These are phyloP conservation scores for Isochrysis galbana DNA, from an alignment of 78 protist species.

Conservation along the genomic window DNA sequence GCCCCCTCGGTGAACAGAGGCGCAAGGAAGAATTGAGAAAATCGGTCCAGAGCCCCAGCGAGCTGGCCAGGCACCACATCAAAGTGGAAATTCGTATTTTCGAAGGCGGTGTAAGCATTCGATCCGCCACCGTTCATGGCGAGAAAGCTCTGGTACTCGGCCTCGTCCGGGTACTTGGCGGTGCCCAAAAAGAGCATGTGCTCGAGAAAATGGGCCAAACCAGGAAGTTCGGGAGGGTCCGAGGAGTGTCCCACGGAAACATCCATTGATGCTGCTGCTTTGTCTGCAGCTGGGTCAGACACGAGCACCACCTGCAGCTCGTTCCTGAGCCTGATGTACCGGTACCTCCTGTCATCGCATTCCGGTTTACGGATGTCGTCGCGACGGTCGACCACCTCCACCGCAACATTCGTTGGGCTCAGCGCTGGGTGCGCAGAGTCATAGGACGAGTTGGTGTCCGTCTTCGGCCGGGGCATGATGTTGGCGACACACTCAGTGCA, in stretches of 20 bases:
- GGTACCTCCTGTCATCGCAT: background rate
- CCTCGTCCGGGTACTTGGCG: conserved; percentile 65
- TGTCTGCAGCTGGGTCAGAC: conserved; percentile 19
- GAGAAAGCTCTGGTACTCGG: conserved; percentile 55
- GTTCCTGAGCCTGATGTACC: background rate
- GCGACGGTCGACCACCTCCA: background rate
- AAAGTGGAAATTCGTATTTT: conserved; percentile 64
- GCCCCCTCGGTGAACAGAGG: conserved; percentile 24
- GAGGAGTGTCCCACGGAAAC: conserved; percentile 3
- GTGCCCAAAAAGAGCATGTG: conserved; percentile 85
- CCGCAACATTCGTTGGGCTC: too few species aligned
- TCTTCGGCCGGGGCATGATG: background rate
- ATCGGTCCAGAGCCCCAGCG: background rate
- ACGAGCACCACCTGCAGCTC: background rate
- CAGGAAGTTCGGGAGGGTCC: conserved; percentile 63
- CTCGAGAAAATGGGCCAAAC: conserved; percentile 80
- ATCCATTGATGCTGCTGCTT: conserved; percentile 36
- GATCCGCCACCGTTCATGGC: conserved; percentile 61
- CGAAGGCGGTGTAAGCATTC: conserved; percentile 74
- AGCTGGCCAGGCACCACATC: conserved; percentile 5
- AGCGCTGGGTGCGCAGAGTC: too few species aligned
- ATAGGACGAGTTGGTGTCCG: background rate
- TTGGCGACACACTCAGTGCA: background rate
- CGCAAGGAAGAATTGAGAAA: background rate
- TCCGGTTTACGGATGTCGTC: background rate